Percentiles rank a stretch among this genome's conserved stretches.
Conservation (phyloP, 495 filamentous ascomycete species). For the Neurospora intermedia region DNA sequence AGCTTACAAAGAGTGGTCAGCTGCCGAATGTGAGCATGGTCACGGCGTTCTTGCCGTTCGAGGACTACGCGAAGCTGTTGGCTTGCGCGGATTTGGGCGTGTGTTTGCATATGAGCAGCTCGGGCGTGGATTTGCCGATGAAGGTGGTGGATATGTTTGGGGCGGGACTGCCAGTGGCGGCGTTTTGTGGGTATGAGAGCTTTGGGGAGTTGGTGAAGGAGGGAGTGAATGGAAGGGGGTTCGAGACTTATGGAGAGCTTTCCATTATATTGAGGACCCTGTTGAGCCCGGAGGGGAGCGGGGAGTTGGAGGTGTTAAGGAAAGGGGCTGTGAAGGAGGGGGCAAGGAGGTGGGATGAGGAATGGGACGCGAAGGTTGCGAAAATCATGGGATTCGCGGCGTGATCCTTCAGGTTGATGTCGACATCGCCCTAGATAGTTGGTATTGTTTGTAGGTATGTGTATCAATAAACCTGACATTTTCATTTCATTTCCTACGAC, state of each 20-base stretch:
- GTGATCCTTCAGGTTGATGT: background rate
- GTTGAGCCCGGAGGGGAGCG: constrained; percentile 36
- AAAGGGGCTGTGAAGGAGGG: constrained; percentile 70
- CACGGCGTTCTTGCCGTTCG: constrained; percentile 72
- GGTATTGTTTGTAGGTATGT: background rate
- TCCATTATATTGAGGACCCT: constrained; percentile 47
- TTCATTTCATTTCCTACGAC: background rate
- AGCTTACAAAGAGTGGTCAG: constrained; percentile 45
- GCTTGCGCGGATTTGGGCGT: constrained; percentile 83
- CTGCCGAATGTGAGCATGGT: constrained; percentile 57
- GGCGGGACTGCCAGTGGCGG: constrained; percentile 79
- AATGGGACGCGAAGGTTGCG: constrained; percentile 77
- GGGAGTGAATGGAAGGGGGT: constrained; percentile 75
- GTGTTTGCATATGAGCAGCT: constrained; percentile 83
- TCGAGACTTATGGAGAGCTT: constrained; percentile 55
- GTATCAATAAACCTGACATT: background rate
- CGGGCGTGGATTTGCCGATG: constrained; percentile 95
- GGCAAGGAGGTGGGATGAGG: constrained; percentile 76
- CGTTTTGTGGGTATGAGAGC: constrained; percentile 71
- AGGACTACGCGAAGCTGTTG: constrained; percentile 80
- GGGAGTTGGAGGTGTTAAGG: constrained; percentile 50
- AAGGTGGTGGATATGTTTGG: constrained; percentile 99
- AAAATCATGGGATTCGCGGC: constrained; percentile 51
- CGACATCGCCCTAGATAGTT: background rate
- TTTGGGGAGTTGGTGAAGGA: constrained; percentile 81